phyloP scores from a whole-genome alignment of 345 rosid species.

The Syzygium aqueum region DNA sequence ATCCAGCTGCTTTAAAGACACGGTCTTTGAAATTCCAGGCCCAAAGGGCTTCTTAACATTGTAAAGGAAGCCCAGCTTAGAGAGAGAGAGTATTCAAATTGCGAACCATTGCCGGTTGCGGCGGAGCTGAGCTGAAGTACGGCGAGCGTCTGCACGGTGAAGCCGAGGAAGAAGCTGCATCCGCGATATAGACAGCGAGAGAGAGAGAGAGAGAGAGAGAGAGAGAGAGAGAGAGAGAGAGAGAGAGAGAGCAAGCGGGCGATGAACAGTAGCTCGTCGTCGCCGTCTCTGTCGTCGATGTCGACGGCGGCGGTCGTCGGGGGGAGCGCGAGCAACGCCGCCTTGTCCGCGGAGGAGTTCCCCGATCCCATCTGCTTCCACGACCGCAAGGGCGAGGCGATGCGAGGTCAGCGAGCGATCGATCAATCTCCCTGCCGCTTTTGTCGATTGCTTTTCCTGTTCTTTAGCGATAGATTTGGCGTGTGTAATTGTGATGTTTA shows the following conservation, averaged over 20 bases:
- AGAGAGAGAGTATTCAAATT: too few species aligned
- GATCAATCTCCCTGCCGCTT: background rate
- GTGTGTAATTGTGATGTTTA: background rate
- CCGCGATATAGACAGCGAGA: too few species aligned
- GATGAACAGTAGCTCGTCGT: slow-evolving; percentile 51
- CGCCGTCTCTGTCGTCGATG: slow-evolving; percentile 63
- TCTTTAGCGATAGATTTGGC: background rate
- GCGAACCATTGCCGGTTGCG: background rate
- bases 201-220: rapidly evolving
- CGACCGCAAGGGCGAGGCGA: slow-evolving; percentile 54
- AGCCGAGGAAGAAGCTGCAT: too few species aligned
- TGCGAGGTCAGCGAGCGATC: slow-evolving; percentile 22
- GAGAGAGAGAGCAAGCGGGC: background rate
- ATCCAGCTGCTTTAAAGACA: background rate
- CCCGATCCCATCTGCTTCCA: slow-evolving; percentile 56
- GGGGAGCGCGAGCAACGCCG: slow-evolving; percentile 39
- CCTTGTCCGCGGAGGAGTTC: slow-evolving; percentile 41
- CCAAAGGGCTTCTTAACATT: background rate
- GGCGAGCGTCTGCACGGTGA: background rate
- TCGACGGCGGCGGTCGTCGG: slow-evolving; percentile 66
- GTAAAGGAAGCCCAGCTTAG: background rate
- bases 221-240: background rate
- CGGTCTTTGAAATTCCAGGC: background rate
- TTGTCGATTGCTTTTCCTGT: background rate
- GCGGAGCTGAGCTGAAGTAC: background rate